Conservation (phyloP, 2,329 filamentous ascomycete genomes). For the Penicillium sp. region DNA sequence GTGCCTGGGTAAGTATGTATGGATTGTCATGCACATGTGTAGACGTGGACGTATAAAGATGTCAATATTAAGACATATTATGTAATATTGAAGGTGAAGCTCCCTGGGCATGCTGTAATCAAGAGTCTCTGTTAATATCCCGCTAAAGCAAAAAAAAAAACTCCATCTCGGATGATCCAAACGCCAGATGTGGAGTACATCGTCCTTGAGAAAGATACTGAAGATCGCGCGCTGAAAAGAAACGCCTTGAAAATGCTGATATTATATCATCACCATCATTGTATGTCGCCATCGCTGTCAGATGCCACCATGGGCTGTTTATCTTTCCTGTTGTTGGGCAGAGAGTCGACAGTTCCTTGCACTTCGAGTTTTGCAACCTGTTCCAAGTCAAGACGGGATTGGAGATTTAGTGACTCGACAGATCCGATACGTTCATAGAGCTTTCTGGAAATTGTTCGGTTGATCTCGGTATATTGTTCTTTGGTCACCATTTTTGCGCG, state of each 20-base stretch:
- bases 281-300: conserved; percentile 20
- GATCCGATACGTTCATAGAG: conserved; percentile 70
- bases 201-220: not conserved
- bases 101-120: not conserved
- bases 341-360: conserved; percentile 62
- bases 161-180: not conserved
- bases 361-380: conserved; percentile 77
- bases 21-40: not conserved
- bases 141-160: not conserved
- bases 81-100: not conserved
- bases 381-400: conserved; percentile 69
- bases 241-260: conserved; percentile 24
- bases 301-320: conserved; percentile 20
- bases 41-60: not conserved
- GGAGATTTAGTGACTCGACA: conserved; percentile 61
- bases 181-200: conserved; percentile 5
- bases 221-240: conserved; percentile 3
- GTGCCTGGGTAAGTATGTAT: not conserved
- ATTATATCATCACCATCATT: conserved; percentile 18
- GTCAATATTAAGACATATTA: not conserved
- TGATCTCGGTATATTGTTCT: conserved; percentile 90
- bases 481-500: conserved; percentile 75
- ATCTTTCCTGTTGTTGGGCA: conserved; percentile 23
- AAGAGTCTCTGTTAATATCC: not conserved
- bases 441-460: conserved; percentile 81